phyloP scores from a whole-genome alignment of 1,284 basidiomycete species.

The Ganoderma boninense region DNA sequence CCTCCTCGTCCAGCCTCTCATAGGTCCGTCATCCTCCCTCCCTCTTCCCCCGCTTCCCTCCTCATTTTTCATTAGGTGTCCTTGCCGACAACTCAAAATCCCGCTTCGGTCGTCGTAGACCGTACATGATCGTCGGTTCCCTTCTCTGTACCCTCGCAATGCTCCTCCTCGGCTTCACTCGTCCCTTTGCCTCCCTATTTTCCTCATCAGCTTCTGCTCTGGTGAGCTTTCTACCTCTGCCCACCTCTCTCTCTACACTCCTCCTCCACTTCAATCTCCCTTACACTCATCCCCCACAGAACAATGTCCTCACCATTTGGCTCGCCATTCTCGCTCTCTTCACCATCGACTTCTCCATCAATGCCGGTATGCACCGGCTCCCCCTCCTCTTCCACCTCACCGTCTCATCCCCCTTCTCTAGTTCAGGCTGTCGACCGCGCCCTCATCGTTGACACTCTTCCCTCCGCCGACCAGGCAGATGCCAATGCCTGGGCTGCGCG shows the following conservation, averaged over 20 bases:
- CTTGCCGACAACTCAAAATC: conserved; percentile 91
- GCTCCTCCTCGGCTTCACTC: conserved; percentile 87
- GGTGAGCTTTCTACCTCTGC: background rate
- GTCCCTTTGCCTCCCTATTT: conserved; percentile 69
- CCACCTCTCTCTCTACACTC: background rate
- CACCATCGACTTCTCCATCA: conserved; percentile 93
- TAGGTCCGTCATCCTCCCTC: conserved; percentile 55
- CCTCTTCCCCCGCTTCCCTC: background rate
- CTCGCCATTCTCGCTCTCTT: conserved; percentile 90
- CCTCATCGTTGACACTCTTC: conserved; percentile 77
- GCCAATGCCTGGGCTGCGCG: conserved; percentile 97
- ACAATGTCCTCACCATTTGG: conserved; percentile 71
- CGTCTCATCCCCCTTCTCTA: conserved; percentile 33
- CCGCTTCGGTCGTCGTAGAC: conserved; percentile 83
- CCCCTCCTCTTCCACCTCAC: conserved; percentile 1
- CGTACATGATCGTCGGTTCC: conserved; percentile 85
- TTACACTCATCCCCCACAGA: conserved; percentile 47
- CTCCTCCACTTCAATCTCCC: background rate
- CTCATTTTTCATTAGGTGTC: conserved; percentile 53
- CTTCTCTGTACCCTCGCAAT: conserved; percentile 76
- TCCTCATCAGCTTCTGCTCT: conserved; percentile 49
- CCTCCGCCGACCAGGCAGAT: conserved; percentile 77
- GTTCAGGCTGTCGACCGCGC: conserved; percentile 89
- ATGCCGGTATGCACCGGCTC: conserved; percentile 66
- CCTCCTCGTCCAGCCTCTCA: conserved; percentile 90